Evolutionary conservation across 2,329 filamentous ascomycete species (phyloP), one percentile per base, ranked within the genome.

Genomic region (Plectosphaerella plurivora): DNA sequence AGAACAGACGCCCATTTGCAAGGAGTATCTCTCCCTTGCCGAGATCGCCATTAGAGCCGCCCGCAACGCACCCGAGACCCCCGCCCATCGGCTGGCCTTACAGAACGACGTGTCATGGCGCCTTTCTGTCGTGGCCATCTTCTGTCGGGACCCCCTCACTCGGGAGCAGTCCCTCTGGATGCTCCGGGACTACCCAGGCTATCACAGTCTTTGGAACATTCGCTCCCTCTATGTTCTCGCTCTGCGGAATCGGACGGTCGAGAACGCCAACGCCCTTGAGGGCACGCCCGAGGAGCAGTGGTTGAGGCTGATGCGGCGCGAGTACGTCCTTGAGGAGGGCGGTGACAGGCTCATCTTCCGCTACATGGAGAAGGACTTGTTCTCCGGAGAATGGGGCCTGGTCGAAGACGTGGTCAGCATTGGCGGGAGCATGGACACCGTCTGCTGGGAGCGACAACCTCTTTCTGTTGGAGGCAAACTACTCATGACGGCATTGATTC

Each of bases 361-460:
- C 5, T 69, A 61, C 15, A 12, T 66, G 11, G 63, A 61, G 1
- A 66, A 57, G 15, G 51, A 65, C 11, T 39, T 50, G 3, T 16
- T 49, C 5, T 65, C 65, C 1, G 66, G 63, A 0, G 45, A 55
- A 10, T 74, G 71, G 71, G 63, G 61, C 33, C 55, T 72, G 15
- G 57, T 73, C 1, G 71, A 74, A 51, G 71, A 73, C 51, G 59
- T 58, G 3, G 69, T 70, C 1, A 61, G 63, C 7, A 64, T 68
- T 33, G 51, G 51, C 11, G 61, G 65, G 3, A 55, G 54, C 0
- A 33, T 55, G 1, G 63, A 71, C 12, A 57, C 55, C 5, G 51
- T 72, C 10, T 49, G 60, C 4, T 73, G 71, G 71, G 60, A 61
- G 10, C 58, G 65, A 24, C 68, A 68, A 15, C 65, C 69, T 1